Base-by-base conservation (phyloP, 2,329 filamentous ascomycete species). In the Penicillium sp. region DNA sequence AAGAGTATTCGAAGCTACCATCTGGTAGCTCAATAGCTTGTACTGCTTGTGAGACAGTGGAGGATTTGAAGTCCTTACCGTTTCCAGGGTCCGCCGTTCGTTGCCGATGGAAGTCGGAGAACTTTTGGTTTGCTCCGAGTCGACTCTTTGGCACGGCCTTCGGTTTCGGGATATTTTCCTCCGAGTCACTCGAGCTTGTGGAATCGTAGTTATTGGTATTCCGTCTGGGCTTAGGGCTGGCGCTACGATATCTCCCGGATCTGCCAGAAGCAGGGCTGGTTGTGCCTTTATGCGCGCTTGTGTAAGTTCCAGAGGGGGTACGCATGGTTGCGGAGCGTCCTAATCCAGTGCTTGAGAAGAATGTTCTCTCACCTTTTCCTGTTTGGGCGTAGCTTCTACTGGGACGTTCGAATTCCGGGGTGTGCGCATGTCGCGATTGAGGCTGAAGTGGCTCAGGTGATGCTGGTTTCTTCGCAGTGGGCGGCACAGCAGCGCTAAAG, bases 311-410 rank as follows among this genome's bases (percentile, higher is more conserved):
- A 4, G 79, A 76, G 2, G 79, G 76, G 60, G 80, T 77, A 35
- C 81, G 77, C 51, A 79, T 77, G 61, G 80, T 85, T 11, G 78
- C 71, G 49, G 82, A 82, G 41, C 81, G 77, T 41, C 76, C 74
- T 8, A 84, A 61, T 14, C 77, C 76, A 32, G 80, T 73, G 55
- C 74, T 78, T 36, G 77, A 78, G 61, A 84, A 76, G 51, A 81
- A 80, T 0, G 79, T 85, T 60, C 77, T 81, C 65, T 86, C 83
- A 30, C 83, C 83, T 14, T 44, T 50, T 50, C 78, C 75, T 29
- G 74, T 68, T 4, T 75, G 76, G 13, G 80, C 77, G 66, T 86
- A 86, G 40, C 78, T 79, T 19, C 80, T 81, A 44, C 82, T 77
- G 7, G 74, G 70, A 39, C 83, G 77, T 76, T 82, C 45, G 69